Evolutionary conservation across 768 basidiomycete genomes (phyloP).

Genomic region (Cantharellus anzutake): DNA sequence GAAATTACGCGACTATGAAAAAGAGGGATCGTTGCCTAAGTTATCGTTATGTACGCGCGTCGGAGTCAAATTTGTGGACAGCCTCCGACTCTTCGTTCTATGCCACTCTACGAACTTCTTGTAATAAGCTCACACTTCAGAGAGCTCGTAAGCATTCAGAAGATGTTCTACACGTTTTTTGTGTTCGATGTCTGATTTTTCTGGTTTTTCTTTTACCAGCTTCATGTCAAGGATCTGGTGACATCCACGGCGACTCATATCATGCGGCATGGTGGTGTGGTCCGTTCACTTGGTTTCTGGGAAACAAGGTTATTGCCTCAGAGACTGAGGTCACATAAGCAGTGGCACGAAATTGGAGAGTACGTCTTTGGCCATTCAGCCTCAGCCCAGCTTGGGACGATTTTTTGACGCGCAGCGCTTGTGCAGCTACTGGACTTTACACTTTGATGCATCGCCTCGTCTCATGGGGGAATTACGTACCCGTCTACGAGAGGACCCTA

Average conservation of each 20-base stretch:
- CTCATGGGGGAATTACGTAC: constrained; percentile 43
- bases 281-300: constrained; percentile 57
- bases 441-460: constrained; percentile 71
- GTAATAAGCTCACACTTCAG: constrained; percentile 62
- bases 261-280: constrained; percentile 59
- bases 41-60: no score
- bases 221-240: constrained; percentile 57
- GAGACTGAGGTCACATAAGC: constrained; percentile 32
- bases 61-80: no score
- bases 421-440: constrained; percentile 71
- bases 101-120: constrained; percentile 80
- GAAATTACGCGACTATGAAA: no score
- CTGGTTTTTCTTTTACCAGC: constrained; percentile 21
- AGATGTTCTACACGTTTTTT: background rate
- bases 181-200: no score
- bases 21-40: no score
- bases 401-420: background rate
- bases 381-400: background rate
- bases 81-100: constrained; percentile 14
- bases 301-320: constrained; percentile 58
- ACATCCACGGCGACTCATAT: constrained; percentile 50
- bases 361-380: constrained; percentile 24
- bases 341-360: constrained; percentile 49
- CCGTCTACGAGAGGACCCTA: constrained; percentile 58
- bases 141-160: constrained; percentile 40